Evolutionary conservation across 352 stramenopile species (phyloP).

Genomic region (Phytopythium litorale): DNA sequence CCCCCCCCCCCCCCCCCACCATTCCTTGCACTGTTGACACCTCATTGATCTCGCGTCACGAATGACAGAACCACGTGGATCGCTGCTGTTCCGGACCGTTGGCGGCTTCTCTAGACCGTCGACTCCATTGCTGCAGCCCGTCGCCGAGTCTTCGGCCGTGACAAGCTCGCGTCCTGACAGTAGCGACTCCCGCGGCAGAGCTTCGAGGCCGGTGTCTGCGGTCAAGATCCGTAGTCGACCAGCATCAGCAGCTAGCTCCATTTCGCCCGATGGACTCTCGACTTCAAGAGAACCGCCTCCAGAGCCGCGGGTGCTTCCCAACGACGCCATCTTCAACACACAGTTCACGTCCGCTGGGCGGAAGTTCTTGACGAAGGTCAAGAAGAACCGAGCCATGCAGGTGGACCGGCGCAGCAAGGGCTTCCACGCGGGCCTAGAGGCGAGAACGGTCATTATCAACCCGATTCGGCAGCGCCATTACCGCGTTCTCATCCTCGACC

Average conservation of each 20-base stretch:
- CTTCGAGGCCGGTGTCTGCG: background rate
- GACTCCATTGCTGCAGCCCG: background rate
- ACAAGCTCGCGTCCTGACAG: background rate
- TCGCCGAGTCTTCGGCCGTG: background rate
- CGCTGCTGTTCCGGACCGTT: background rate
- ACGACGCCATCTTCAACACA: slow-evolving; percentile 78
- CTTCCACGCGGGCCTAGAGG: slow-evolving; percentile 49
- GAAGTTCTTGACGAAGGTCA: slow-evolving; percentile 65
- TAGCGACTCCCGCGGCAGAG: background rate
- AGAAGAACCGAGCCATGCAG: slow-evolving; percentile 76
- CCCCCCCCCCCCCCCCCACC: too few species aligned
- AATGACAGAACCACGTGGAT: background rate
- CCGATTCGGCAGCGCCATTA: slow-evolving; percentile 59
- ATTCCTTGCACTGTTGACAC: too few species aligned
- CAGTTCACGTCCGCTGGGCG: slow-evolving; percentile 68
- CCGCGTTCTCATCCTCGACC: slow-evolving; percentile 59
- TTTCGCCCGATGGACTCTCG: background rate
- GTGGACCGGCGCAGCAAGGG: slow-evolving; percentile 61
- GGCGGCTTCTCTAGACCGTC: slow-evolving; percentile 2
- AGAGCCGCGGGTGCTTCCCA: slow-evolving; percentile 13
- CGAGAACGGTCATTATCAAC: slow-evolving; percentile 41
- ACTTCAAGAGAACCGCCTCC: background rate
- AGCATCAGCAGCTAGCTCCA: background rate
- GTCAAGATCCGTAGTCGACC: background rate
- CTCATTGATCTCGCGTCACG: too few species aligned